Conservation (phyloP, 2,329 filamentous ascomycete species). For the Amylocarpus encephaloides region DNA sequence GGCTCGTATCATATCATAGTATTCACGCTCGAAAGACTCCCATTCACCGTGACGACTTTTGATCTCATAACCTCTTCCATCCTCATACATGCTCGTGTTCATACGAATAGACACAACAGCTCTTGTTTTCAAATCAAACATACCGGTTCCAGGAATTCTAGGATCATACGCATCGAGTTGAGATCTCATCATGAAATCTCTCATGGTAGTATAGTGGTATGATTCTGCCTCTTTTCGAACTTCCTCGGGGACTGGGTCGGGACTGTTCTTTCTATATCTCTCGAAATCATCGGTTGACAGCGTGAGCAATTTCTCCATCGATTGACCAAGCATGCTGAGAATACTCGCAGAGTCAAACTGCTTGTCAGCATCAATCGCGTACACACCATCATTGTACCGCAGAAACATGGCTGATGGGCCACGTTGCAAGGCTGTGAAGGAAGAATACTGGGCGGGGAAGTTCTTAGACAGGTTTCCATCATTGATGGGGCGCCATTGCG, state of each 20-base stretch:
- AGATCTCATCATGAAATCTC: slow-evolving; percentile 88
- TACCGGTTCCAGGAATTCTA: slow-evolving; percentile 80
- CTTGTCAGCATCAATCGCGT: slow-evolving; percentile 95
- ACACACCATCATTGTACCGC: slow-evolving; percentile 73
- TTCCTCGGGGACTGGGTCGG: slow-evolving; percentile 63
- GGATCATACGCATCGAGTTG: slow-evolving; percentile 88
- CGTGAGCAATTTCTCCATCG: slow-evolving; percentile 93
- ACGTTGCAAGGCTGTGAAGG: slow-evolving; percentile 66
- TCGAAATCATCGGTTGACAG: slow-evolving; percentile 77
- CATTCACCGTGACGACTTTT: slow-evolving; percentile 66
- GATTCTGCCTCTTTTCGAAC: slow-evolving; percentile 67
- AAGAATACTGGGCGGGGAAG: slow-evolving; percentile 55
- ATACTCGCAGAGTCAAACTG: slow-evolving; percentile 80
- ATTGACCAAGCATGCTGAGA: slow-evolving; percentile 86
- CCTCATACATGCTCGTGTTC: slow-evolving; percentile 65
- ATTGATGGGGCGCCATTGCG: slow-evolving; percentile 71
- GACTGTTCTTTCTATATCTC: slow-evolving; percentile 65
- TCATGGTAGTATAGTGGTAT: slow-evolving; percentile 81
- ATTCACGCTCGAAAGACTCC: slow-evolving; percentile 92
- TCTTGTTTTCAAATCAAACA: slow-evolving; percentile 94
- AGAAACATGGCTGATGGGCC: slow-evolving; percentile 77
- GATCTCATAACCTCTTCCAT: slow-evolving; percentile 83
- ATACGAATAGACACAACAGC: slow-evolving; percentile 89
- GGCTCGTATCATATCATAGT: slow-evolving; percentile 91
- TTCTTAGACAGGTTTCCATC: slow-evolving; percentile 57